Base-by-base conservation (phyloP, 2,329 filamentous ascomycete species). In the Xylariaceae sp. region DNA sequence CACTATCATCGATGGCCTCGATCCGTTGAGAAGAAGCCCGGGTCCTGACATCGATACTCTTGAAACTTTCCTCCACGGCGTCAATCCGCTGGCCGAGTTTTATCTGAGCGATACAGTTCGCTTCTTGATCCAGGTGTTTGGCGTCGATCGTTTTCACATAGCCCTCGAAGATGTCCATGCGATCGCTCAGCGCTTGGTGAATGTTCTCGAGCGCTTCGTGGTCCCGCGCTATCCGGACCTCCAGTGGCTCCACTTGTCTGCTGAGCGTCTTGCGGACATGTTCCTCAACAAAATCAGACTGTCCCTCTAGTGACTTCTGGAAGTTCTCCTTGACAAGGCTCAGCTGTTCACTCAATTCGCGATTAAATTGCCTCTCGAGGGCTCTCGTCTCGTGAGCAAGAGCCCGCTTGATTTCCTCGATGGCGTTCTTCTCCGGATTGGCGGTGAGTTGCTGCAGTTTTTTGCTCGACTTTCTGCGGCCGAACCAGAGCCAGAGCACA, bases 111-210 rank as follows among this genome's bases (percentile, higher is more conserved):
- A 69, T 65, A 37, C 58, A 58, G 44, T 63, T 62, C 11, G 68
- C 68, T 55, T 69, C 68, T 57, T 68, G 64, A n/a, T 69, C 68
- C 9, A 69, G 65, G 39, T 70, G 67, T 59, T 67, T 69, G 53
- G 65, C 47, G 56, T 70, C 68, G 23, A 70, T 64, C 9, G 64
- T 64, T 53, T 56, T 58, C 30, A 70, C 64, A 39, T 62, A 68
- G 10, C 64, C 64, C 55, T 70, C 68, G 7, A 70, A 66, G 9
- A 59, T 57, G 48, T 67, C 67, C 57, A 69, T 62, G 30, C 68
- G 67, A 58, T 66, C 61, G 23, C 61, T 61, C 11, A 69, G 55
- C 4, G 62, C 61, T 5, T 62, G 49, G 55, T 70, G 67, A 13
- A 67, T 55, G 51, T 58, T 60, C 7, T 69, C 63, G 18, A 70